These are phyloP conservation scores for Daldinia vernicosa DNA, from an alignment of 495 filamentous ascomycete genomes.

Conservation along the genomic window DNA sequence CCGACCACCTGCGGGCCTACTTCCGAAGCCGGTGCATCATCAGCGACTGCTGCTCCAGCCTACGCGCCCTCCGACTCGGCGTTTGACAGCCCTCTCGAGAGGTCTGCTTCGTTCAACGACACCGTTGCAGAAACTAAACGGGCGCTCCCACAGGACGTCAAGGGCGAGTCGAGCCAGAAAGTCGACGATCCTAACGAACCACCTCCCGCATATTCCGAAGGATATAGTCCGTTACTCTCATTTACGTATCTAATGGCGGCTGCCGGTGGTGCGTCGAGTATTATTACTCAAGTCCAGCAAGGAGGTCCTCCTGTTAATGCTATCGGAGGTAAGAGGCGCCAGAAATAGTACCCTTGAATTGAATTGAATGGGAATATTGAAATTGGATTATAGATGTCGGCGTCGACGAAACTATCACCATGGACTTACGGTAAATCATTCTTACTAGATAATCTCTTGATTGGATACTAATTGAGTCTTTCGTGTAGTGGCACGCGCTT, in stretches of 20 bases:
- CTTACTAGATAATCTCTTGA: background rate
- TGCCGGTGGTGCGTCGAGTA: conserved; percentile 94
- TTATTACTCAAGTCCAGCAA: conserved; percentile 98
- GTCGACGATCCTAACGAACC: conserved; percentile 87
- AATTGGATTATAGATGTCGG: conserved; percentile 69
- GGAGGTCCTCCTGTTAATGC: conserved; percentile 87
- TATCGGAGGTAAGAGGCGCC: conserved; percentile 73
- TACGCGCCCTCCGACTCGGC: conserved; percentile 62
- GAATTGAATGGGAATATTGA: conserved; percentile 7
- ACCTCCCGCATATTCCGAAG: conserved; percentile 95
- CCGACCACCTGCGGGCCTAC: conserved; percentile 58
- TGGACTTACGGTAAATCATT: conserved; percentile 83
- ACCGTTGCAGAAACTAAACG: conserved; percentile 83
- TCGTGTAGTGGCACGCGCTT: conserved; percentile 84
- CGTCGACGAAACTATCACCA: conserved; percentile 92
- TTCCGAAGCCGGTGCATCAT: conserved; percentile 63
- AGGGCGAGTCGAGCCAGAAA: conserved; percentile 68
- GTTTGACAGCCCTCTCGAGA: conserved; percentile 50
- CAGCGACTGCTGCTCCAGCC: conserved; percentile 66
- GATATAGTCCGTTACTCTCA: conserved; percentile 86
- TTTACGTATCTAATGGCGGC: conserved; percentile 99
- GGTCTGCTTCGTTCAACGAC: conserved; percentile 55
- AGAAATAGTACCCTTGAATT: conserved; percentile 9
- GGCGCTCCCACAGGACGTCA: conserved; percentile 79
- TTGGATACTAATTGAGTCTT: conserved; percentile 40